A percentile compares a stretch with the other conserved stretches of the same genome.
phyloP scores from a whole-genome alignment of 768 basidiomycete species.

The Amanita exitialis region DNA sequence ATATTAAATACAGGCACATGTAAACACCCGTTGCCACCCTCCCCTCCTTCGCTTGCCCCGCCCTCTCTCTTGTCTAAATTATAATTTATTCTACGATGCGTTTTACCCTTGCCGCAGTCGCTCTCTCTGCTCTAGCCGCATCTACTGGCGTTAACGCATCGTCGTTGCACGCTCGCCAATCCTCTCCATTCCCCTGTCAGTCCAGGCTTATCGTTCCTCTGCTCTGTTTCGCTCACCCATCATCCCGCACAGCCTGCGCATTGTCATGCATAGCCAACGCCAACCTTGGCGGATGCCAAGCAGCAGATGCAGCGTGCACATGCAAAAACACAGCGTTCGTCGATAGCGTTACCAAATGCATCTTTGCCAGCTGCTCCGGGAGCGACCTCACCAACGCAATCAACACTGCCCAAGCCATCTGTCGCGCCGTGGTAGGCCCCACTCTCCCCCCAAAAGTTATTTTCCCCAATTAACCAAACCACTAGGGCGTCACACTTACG shows the following conservation, averaged over 20 bases:
- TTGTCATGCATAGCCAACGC: constrained; percentile 34
- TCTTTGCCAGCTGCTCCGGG: constrained; percentile 32
- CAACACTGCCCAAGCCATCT: constrained; percentile 28
- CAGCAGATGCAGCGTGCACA: constrained; percentile 46
- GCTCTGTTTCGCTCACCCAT: not conserved
- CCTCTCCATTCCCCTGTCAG: constrained; percentile 24
- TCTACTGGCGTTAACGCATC: constrained; percentile 23
- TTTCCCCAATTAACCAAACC: not conserved
- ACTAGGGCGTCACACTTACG: constrained; percentile 46
- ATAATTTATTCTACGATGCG: constrained; percentile 20
- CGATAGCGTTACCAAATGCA: constrained; percentile 34
- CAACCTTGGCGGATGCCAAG: constrained; percentile 32
- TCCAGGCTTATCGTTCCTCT: not conserved
- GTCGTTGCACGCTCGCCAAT: constrained; percentile 23
- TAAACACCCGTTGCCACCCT: too few species aligned
- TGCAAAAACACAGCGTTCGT: constrained; percentile 43
- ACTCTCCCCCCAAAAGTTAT: not conserved
- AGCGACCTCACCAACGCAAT: constrained; percentile 36
- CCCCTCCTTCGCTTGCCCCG: not conserved
- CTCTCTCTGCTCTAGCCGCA: constrained; percentile 30
- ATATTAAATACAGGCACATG: too few species aligned
- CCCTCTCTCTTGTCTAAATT: not conserved
- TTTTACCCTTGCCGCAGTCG: constrained; percentile 30
- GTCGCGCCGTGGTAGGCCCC: constrained; percentile 36
- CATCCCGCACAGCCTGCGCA: constrained; percentile 36